phyloP scores from a whole-genome alignment of 331 rosid genomes.

The Cydonia oblonga region DNA sequence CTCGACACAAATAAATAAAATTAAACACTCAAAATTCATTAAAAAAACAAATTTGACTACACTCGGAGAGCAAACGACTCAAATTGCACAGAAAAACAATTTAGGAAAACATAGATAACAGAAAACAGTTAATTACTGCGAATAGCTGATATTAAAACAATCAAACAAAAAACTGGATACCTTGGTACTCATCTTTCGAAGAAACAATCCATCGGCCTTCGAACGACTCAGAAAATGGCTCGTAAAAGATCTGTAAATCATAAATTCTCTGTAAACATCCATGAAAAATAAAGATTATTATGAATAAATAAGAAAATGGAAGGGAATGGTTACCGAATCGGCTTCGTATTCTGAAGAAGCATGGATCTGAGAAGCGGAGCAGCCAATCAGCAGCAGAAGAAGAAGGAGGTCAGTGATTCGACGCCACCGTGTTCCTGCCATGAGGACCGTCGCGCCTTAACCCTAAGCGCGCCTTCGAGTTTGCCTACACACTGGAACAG shows the following conservation, averaged over 20 bases:
- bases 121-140: not conserved
- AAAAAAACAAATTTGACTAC: not conserved
- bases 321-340: slow-evolving; percentile 27
- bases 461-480: not conserved
- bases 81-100: not conserved
- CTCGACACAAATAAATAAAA: not conserved
- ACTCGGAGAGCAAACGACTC: no score
- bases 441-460: not conserved
- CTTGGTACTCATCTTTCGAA: slow-evolving; percentile 54
- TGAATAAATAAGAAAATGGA: no score
- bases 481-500: not conserved
- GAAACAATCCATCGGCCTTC: slow-evolving; percentile 72
- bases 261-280: not conserved
- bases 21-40: not conserved
- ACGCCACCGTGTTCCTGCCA: slow-evolving; percentile 1
- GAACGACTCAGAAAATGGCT: slow-evolving; percentile 63
- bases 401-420: not conserved
- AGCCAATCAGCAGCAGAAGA: slow-evolving; percentile 2
- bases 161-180: slow-evolving; percentile 8
- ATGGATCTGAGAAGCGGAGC: slow-evolving; percentile 18
- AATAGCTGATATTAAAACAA: not conserved
- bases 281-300: not conserved
- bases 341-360: slow-evolving; percentile 1
- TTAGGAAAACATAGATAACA: not conserved
- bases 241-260: slow-evolving; percentile 57